Conservation (phyloP, 2,329 filamentous ascomycete species). For the Metarhizium humberi region DNA sequence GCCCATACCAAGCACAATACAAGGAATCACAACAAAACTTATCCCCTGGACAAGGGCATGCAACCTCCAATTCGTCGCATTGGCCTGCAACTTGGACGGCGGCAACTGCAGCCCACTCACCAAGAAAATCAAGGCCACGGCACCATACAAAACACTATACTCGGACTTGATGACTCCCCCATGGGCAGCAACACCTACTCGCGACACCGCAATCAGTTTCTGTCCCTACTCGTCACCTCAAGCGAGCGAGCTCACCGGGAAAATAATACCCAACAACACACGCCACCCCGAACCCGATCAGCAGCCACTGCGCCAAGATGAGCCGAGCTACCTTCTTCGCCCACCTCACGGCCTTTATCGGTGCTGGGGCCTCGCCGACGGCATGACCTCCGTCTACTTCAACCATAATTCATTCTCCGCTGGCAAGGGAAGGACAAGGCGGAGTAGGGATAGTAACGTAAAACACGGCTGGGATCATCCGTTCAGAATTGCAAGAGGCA, state of each 20-base stretch:
- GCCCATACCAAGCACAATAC: constrained; percentile 46
- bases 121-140: too few relatives aligned
- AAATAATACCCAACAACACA: constrained; percentile 47
- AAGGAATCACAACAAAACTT: constrained; percentile 57
- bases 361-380: too few relatives aligned
- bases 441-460: too few relatives aligned
- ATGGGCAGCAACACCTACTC: too few relatives aligned
- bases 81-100: constrained; percentile 43
- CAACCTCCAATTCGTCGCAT: constrained; percentile 57
- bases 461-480: too few relatives aligned
- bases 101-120: too few relatives aligned
- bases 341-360: neutral
- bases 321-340: constrained; percentile 17
- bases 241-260: constrained; percentile 45
- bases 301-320: constrained; percentile 52
- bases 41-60: constrained; percentile 59
- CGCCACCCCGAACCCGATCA: constrained; percentile 50
- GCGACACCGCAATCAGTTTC: too few relatives aligned
- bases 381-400: too few relatives aligned
- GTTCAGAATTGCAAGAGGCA: neutral
- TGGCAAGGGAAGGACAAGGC: too few relatives aligned
- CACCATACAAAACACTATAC: too few relatives aligned
- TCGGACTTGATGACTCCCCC: too few relatives aligned
- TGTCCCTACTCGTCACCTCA: constrained; percentile 6
- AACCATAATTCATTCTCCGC: too few relatives aligned